Percentiles rank a stretch among this genome's conserved stretches.
These are phyloP conservation scores for Aureobasidium sp. DNA, from an alignment of 2,329 filamentous ascomycete genomes.

Conservation along the genomic window DNA sequence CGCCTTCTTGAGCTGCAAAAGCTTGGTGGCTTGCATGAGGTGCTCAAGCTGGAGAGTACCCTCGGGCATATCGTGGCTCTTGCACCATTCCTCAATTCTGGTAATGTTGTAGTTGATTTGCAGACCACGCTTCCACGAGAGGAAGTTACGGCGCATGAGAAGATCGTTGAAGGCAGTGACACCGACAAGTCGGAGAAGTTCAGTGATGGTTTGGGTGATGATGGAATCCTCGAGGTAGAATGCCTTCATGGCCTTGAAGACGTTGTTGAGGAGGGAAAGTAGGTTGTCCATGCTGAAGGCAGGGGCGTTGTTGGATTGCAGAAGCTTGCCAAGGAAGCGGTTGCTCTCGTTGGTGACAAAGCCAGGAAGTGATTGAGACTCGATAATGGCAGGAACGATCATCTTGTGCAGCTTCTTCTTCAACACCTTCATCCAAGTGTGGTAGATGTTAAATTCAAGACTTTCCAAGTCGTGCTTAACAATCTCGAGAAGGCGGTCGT, in stretches of 20 bases:
- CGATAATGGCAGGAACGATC: slow-evolving; percentile 98
- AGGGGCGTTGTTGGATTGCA: slow-evolving; percentile 80
- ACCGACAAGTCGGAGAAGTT: slow-evolving; percentile 84
- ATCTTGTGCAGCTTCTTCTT: slow-evolving; percentile 99
- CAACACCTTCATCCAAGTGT: slow-evolving; percentile 99
- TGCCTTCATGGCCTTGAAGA: slow-evolving; percentile 97
- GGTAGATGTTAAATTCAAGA: slow-evolving; percentile 99
- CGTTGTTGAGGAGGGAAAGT: slow-evolving; percentile 88
- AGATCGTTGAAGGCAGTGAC: slow-evolving; percentile 98
- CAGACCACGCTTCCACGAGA: slow-evolving; percentile 97
- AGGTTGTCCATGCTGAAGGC: slow-evolving; percentile 99
- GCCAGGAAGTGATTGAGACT: slow-evolving; percentile 93
- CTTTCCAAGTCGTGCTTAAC: slow-evolving; percentile 98
- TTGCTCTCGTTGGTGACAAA: slow-evolving; percentile 99
- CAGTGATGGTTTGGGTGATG: slow-evolving; percentile 89
- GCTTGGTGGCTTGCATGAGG: slow-evolving; percentile 98
- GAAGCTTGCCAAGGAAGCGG: slow-evolving; percentile 92
- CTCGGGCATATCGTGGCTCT: slow-evolving; percentile 99
- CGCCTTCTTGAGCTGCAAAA: slow-evolving; percentile 96
- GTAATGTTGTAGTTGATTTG: slow-evolving; percentile 99
- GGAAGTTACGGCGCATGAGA: slow-evolving; percentile 94
- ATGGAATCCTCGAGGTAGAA: slow-evolving; percentile 97
- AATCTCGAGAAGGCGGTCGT: slow-evolving; percentile 92
- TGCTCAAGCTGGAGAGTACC: slow-evolving; percentile 96
- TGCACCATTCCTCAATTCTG: slow-evolving; percentile 98